A percentile compares a stretch with the other conserved stretches of the same genome.
Conservation (phyloP, 441 rosid species). For the Populus hybrid region DNA sequence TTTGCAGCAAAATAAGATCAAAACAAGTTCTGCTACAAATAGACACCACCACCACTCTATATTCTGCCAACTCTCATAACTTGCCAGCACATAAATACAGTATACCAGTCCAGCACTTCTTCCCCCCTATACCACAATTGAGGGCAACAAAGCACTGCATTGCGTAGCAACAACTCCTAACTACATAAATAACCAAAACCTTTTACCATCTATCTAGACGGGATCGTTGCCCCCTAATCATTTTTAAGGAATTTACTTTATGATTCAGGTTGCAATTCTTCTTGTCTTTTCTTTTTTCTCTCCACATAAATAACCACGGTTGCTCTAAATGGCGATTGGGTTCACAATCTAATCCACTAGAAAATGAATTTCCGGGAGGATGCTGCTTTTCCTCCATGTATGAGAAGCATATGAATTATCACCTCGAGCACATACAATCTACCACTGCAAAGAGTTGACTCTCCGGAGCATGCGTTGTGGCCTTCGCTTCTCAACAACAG, state of each 20-base stretch:
- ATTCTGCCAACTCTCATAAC: conserved; percentile 5
- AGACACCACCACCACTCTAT: conserved; percentile 8
- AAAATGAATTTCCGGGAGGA: conserved; percentile 12
- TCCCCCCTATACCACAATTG: background rate
- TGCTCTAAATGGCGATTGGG: conserved; percentile 17
- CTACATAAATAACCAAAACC: conserved; percentile 18
- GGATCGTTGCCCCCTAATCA: conserved; percentile 1
- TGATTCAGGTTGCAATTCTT: background rate
- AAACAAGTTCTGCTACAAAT: conserved; percentile 4
- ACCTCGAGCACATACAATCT: conserved; percentile 17
- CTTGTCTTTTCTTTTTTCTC: background rate
- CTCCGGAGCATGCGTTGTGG: conserved; percentile 43
- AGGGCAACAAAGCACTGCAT: conserved; percentile 1
- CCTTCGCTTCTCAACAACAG: conserved; percentile 48
- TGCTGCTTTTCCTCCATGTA: conserved; percentile 10
- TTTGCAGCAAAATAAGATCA: background rate
- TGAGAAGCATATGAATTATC: conserved; percentile 9
- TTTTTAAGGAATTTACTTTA: conserved; percentile 10
- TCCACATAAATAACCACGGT: conserved; percentile 5
- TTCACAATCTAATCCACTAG: conserved; percentile 17
- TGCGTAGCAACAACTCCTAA: conserved; percentile 8
- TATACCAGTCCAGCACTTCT: conserved; percentile 15
- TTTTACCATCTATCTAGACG: conserved; percentile 4
- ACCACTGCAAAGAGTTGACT: conserved; percentile 52
- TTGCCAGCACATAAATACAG: conserved; percentile 21